A percentile compares a stretch with the other conserved stretches of the same genome.
These are phyloP conservation scores for Pythium catenulatum DNA, from an alignment of 352 stramenopile genomes.

Conservation along the genomic window DNA sequence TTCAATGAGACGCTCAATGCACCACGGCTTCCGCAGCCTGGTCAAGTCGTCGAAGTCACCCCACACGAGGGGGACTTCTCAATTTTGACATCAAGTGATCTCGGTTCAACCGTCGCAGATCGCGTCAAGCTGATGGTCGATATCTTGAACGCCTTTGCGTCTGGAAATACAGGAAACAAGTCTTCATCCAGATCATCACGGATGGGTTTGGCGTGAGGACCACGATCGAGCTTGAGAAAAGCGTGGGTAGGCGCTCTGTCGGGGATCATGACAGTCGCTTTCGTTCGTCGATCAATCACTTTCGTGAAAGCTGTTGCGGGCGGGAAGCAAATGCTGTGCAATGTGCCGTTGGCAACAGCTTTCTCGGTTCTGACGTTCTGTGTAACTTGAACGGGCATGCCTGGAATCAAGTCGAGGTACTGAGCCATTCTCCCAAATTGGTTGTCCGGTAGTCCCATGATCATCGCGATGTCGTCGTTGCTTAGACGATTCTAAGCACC, in stretches of 20 bases:
- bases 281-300: not conserved
- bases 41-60: not conserved
- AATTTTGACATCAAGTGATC: not conserved
- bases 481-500: conserved; percentile 17
- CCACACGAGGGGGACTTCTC: conserved; percentile 27
- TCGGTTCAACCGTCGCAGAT: not conserved
- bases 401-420: conserved; percentile 26
- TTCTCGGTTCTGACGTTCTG: conserved; percentile 43
- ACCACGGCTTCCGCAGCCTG: not conserved
- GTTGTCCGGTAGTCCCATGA: conserved; percentile 22
- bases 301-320: not conserved
- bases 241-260: not conserved
- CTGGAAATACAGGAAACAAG: conserved; percentile 36
- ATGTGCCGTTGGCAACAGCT: conserved; percentile 35
- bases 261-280: not conserved
- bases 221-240: not conserved
- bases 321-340: conserved; percentile 22
- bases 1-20: conserved; percentile 14
- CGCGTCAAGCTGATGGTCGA: not conserved
- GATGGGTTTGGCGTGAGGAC: not conserved
- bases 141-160: not conserved
- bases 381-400: conserved; percentile 44
- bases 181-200: not conserved
- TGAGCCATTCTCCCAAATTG: conserved; percentile 43
- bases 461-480: not conserved